Base-by-base conservation (phyloP, 2,329 filamentous ascomycete genomes). In the Aspergillus alliaceus region DNA sequence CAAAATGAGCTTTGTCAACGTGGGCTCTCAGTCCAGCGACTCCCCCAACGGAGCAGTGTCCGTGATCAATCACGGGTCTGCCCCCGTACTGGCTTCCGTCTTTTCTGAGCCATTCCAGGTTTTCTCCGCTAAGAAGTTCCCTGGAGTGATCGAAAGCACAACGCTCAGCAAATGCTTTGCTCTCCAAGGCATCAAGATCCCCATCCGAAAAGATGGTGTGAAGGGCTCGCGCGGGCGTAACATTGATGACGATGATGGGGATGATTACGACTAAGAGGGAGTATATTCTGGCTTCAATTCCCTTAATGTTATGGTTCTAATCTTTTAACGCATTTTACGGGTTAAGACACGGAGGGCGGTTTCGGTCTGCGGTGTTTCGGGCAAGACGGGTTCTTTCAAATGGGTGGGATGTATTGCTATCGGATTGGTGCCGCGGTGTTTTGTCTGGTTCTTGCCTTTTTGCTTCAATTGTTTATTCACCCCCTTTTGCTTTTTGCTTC, bases 81-180 rank as follows among this genome's bases (percentile, higher is more conserved):
- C 90, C 0, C 90, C 90, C 0, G 89, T 97, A 12, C 83, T 98
- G 18, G 92, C 93, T 1, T 89, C 88, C 8, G 88, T 87, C 66
- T 98, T 93, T 76, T 96, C 90, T 48, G 90, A 96, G 4, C 83
- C 87, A 2, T 98, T 99, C 80, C 90, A 91, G 53, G 95, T 99
- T 29, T 98, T 89, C 76, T 96, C 91, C 2, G 95, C 95, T 48
- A 99, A 99, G 82, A 97, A 97, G 70, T 99, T 99, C 75, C 95
- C 95, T 0, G 95, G 95, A 39, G 95, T 99, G 1, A 96, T 96
- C 57, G 93, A 98, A 72, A 96, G 90, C 73, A 99, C 95, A 0
- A 77, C 86, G 4, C 79, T 98, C 18, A 97, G 93, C 82, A 96
- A 96, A 75, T 90, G 87, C 60, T 98, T 99, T 77, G 93, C 95